Conservation (phyloP, 164 flowering plant genomes). For the Cinnamomum micranthum region DNA sequence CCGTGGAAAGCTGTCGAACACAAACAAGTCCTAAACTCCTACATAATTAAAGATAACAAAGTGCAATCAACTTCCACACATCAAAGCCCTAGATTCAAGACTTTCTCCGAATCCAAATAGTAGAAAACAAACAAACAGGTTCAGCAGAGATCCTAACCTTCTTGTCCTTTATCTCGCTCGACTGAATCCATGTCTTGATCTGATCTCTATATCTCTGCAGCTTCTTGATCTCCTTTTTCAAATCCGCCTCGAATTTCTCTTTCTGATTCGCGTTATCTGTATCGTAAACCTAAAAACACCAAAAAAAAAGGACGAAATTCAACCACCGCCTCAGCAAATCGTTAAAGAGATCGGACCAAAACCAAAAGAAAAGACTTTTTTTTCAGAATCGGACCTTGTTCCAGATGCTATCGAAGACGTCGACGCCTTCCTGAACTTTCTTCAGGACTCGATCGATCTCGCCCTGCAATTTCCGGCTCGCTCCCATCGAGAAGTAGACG, state of each 20-base stretch:
- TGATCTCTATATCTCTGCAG: conserved; percentile 97
- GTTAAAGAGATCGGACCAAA: background rate
- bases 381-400: conserved; percentile 57
- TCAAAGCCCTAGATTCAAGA: too few species aligned
- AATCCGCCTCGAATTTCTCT: conserved; percentile 98
- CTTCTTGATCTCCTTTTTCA: conserved; percentile 99
- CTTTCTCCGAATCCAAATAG: background rate
- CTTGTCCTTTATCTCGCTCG: conserved; percentile 97
- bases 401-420: conserved; percentile 96
- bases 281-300: conserved; percentile 67
- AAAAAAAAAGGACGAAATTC: background rate
- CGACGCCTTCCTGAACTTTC: conserved; percentile 98
- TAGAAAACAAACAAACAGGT: background rate
- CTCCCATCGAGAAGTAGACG: conserved; percentile 59
- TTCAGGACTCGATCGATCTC: conserved; percentile 98
- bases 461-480: conserved; percentile 92
- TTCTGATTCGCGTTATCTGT: conserved; percentile 98
- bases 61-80: too few species aligned
- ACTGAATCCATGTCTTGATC: conserved; percentile 99
- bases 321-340: too few species aligned
- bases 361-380: background rate
- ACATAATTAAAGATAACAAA: too few species aligned
- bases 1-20: too few species aligned
- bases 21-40: too few species aligned
- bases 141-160: conserved; percentile 41